Conservation (phyloP, 495 filamentous ascomycete species). For the Neurospora hispaniola region DNA sequence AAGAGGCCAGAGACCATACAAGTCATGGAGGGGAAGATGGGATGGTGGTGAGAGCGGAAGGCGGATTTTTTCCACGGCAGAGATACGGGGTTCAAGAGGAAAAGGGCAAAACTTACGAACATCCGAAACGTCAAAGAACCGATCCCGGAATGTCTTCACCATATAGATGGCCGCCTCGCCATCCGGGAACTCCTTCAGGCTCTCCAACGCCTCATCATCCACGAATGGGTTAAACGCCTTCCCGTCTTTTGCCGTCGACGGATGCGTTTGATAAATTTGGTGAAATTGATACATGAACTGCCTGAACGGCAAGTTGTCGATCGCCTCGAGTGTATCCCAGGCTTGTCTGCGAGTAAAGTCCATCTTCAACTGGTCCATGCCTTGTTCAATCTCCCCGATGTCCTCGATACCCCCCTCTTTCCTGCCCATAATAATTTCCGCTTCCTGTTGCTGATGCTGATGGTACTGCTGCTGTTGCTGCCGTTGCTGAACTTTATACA, state of each 20-base stretch:
- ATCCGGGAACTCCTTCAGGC: conserved; percentile 26
- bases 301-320: conserved; percentile 42
- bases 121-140: conserved; percentile 26
- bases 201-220: conserved; percentile 22
- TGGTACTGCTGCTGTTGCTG: background rate
- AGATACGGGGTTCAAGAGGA: background rate
- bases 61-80: background rate
- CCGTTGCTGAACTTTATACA: background rate
- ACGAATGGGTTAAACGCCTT: conserved; percentile 37
- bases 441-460: background rate
- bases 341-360: background rate
- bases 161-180: conserved; percentile 25
- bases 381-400: background rate
- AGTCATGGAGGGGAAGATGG: background rate
- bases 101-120: conserved; percentile 23
- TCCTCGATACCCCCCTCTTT: background rate
- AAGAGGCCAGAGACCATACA: background rate
- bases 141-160: conserved; percentile 28
- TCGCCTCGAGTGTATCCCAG: background rate
- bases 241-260: conserved; percentile 26
- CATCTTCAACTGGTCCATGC: background rate
- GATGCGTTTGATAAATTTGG: conserved; percentile 41
- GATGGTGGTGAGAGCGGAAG: background rate
- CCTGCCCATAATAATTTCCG: background rate
- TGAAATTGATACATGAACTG: conserved; percentile 45